Evolutionary conservation across 1,139 yeast genomes (phyloP), one percentile per base, ranked within the genome.

Genomic region (Suhomyces terraborum): DNA sequence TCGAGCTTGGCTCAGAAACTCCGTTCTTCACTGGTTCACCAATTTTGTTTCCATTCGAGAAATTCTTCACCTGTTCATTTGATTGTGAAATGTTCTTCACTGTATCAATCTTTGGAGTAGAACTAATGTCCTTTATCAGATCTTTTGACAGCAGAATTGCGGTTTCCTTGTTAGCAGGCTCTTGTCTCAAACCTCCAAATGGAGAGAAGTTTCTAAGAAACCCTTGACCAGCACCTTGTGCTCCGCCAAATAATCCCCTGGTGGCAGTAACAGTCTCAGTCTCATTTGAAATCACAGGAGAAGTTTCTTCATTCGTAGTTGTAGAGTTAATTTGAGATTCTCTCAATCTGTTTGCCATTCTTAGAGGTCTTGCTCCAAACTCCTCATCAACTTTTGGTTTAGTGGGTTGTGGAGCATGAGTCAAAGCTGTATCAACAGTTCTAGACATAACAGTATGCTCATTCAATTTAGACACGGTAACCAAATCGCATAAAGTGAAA

Each of bases 401-500:
- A 16, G 25, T 38, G 4, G 35, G 13, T 32, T 39, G 39, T 8
- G 31, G 21, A 7, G 34, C 36, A 8, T 12, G 36, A 17, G 38
- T 24, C 3, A 21, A 23, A 2, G 36, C 32, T n/a, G 47, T 27
- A 6, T 38, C 40, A 10, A 50, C 42, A 9, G 25, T 37, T 36
- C 52, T 45, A 13, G 48, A 36, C n/a, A 41, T 43, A 13, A 42
- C 42, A 3, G 64, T 57, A 36, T 50, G 52, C 23, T 54, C 59
- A 35, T 57, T 58, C 37, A 84, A 66, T 56, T 80, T 84, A 23
- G 77, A 81, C 6, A 72, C 65, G 22, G 79, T 69, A 22, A 86
- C 63, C 45, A 87, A 73, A 51, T 87, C 95, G 55, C 91, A 82
- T 10, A 88, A 76, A 1, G 89, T 74, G 54, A 83, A 84, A 10